These are phyloP conservation scores for Populus tremula DNA, from an alignment of 345 rosid genomes.

Conservation along the genomic window DNA sequence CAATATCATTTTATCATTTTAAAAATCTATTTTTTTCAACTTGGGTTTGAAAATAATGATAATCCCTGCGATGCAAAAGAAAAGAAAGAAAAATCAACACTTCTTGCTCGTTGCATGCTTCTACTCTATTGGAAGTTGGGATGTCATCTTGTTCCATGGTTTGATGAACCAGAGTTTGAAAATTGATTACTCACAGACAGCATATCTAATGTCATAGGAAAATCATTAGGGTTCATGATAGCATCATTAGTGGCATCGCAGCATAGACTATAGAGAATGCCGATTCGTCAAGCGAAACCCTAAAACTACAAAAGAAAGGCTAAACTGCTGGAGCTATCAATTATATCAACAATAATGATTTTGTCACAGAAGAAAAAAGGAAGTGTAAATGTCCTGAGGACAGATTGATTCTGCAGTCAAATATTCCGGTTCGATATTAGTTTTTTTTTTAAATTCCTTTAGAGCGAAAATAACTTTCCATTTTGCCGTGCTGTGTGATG, in stretches of 20 bases:
- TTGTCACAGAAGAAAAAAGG: background rate
- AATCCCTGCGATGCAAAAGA: accelerated
- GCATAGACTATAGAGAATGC: slow-evolving; percentile 10
- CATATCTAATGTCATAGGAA: background rate
- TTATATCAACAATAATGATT: background rate
- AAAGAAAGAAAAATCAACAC: too few species aligned
- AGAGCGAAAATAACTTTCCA: background rate
- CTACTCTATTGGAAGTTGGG: background rate
- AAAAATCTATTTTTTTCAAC: too few species aligned
- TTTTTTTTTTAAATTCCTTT: background rate
- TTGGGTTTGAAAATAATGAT: too few species aligned
- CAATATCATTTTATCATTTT: too few species aligned
- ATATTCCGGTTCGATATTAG: background rate
- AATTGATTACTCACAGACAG: background rate
- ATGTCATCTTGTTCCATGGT: background rate
- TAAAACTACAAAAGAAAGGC: too few species aligned
- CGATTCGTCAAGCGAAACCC: background rate
- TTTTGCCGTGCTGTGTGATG: background rate
- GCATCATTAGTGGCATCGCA: slow-evolving; percentile 19
- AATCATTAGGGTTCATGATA: slow-evolving; percentile 15
- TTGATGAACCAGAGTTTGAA: background rate
- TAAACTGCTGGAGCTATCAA: background rate
- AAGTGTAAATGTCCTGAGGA: background rate
- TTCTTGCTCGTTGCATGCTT: background rate
- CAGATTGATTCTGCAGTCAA: slow-evolving; percentile 3